Base-by-base conservation (phyloP, 2,329 filamentous ascomycete genomes). In the Nigrospora oryzae region DNA sequence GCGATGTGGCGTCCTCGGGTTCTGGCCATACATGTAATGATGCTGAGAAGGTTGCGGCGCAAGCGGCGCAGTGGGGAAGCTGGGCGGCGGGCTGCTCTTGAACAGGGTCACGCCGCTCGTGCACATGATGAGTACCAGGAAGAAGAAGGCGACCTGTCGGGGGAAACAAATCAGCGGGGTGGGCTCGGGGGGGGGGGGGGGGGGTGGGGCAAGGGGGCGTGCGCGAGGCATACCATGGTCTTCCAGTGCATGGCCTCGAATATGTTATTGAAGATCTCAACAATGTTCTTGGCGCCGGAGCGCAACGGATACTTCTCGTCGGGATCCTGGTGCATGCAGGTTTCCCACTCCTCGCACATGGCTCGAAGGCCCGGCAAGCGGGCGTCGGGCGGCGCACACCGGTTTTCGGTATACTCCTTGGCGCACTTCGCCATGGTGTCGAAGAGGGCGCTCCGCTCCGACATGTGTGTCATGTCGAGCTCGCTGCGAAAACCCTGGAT, bases 231-330 rank as follows among this genome's bases (percentile, higher is more conserved):
- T 63, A 79, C 76, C 67, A 75, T 75, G 11, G 75, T 74, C 64
- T 96, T 96, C 64, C 88, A 84, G 51, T 85, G 89, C 63, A 97
- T 90, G 6, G 87, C 83, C 55, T 95, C 89, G 5, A 95, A 83
- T 62, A 97, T 96, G 56, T 85, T 84, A 61, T 97, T 96, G 64
- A 97, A 84, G 36, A 98, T 95, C 58, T 89, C 81, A 1, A 91
- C 91, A 59, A 96, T 86, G 23, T 90, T 93, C 58, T 87, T 84
- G 5, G 89, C 90, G 15, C 85, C 88, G 35, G 95, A 81, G 56
- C 83, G 84, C 36, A 91, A 84, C 34, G 84, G 75, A 53, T 87
- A 89, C 45, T 95, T 81, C 45, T 81, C 80, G 38, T 82, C 74
- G 0, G 89, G 83, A 57, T 96, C 87, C 52, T 84, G 80, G 52